phyloP scores from a whole-genome alignment of 2,329 filamentous ascomycete species.

The Colletotrichum coccodes region DNA sequence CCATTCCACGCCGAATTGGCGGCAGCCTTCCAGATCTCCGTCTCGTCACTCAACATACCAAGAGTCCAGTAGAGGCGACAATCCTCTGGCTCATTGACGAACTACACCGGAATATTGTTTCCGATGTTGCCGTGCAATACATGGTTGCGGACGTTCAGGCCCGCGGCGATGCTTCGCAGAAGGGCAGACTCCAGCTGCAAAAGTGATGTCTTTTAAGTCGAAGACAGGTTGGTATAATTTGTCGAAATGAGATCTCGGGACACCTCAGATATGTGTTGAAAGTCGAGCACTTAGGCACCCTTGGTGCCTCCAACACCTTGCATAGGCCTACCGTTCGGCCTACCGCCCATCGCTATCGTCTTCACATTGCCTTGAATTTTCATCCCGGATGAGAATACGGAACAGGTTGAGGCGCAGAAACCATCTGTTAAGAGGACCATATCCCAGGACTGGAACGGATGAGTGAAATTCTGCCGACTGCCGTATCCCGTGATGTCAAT shows the following conservation, averaged over 20 bases:
- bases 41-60: slow-evolving; percentile 56
- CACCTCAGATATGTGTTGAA: slow-evolving; percentile 38
- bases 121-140: slow-evolving; percentile 46
- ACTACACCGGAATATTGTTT: slow-evolving; percentile 57
- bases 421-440: slow-evolving; percentile 68
- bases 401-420: slow-evolving; percentile 67
- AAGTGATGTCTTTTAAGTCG: slow-evolving; percentile 40
- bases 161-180: slow-evolving; percentile 44
- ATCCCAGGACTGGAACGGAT: slow-evolving; percentile 66
- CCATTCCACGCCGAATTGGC: slow-evolving; percentile 51
- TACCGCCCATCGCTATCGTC: slow-evolving; percentile 9
- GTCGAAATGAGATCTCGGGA: background rate
- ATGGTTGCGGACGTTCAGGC: slow-evolving; percentile 51
- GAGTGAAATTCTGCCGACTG: slow-evolving; percentile 55
- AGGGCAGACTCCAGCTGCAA: slow-evolving; percentile 43
- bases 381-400: slow-evolving; percentile 65
- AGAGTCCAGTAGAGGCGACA: slow-evolving; percentile 63
- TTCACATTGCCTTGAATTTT: slow-evolving; percentile 41
- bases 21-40: slow-evolving; percentile 57
- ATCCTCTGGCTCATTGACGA: slow-evolving; percentile 57
- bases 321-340: slow-evolving; percentile 51
- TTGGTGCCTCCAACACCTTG: slow-evolving; percentile 52
- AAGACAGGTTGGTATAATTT: slow-evolving; percentile 37
- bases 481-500: slow-evolving; percentile 62
- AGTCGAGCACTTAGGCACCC: slow-evolving; percentile 53